Conservation (phyloP, 2,329 filamentous ascomycete species). For the Chaetothyriales sp. region DNA sequence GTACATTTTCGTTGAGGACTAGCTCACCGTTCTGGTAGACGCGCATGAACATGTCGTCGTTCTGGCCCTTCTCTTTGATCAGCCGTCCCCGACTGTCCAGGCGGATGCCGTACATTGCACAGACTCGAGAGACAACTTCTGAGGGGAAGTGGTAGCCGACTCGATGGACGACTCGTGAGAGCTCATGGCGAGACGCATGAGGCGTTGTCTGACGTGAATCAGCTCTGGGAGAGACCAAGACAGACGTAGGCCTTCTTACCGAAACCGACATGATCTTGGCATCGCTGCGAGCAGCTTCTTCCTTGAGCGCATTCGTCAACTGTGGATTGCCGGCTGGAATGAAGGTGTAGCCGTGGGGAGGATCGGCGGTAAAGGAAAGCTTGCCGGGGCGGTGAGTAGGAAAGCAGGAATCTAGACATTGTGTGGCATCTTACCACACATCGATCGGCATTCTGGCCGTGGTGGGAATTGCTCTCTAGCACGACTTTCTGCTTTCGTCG, state of each 20-base stretch:
- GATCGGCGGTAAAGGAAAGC: slow-evolving; percentile 42
- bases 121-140: slow-evolving; percentile 44
- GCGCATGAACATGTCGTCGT: slow-evolving; percentile 13
- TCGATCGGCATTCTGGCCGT: slow-evolving; percentile 47
- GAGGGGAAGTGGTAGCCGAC: slow-evolving; percentile 52
- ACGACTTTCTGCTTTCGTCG: slow-evolving; percentile 42
- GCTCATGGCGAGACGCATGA: slow-evolving; percentile 35
- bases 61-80: slow-evolving; percentile 20
- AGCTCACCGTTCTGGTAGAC: slow-evolving; percentile 13
- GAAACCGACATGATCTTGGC: slow-evolving; percentile 46
- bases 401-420: slow-evolving; percentile 1
- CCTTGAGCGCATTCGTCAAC: slow-evolving; percentile 47
- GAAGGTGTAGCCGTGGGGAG: slow-evolving; percentile 48
- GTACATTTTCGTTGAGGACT: slow-evolving; percentile 10
- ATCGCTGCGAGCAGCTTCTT: slow-evolving; percentile 42
- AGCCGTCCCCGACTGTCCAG: slow-evolving; percentile 35
- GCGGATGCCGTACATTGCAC: slow-evolving; percentile 34
- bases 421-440: slow-evolving; percentile 32
- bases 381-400: slow-evolving; percentile 21
- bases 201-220: slow-evolving; percentile 32
- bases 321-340: slow-evolving; percentile 47
- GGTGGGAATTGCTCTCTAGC: slow-evolving; percentile 43
- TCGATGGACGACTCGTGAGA: slow-evolving; percentile 48
- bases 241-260: slow-evolving; percentile 30
- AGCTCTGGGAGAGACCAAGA: slow-evolving; percentile 2